A percentile compares a stretch with the other conserved stretches of the same genome.
These are phyloP conservation scores for Tothia fuscella DNA, from an alignment of 2,329 filamentous ascomycete genomes.

Conservation along the genomic window DNA sequence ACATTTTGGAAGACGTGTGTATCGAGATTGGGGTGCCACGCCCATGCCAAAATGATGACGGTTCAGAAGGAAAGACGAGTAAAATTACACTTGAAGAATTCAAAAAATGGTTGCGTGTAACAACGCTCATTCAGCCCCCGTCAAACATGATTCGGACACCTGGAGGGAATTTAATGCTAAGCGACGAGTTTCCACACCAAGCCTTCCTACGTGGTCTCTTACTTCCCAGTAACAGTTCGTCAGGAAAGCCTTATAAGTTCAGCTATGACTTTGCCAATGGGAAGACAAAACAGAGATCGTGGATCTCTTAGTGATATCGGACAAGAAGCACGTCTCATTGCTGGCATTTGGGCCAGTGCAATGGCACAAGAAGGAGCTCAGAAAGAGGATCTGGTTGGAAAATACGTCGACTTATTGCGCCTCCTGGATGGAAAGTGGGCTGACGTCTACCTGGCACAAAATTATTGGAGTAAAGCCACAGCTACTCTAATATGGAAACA, in stretches of 20 bases:
- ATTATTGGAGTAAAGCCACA: neutral
- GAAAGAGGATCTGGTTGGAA: no score
- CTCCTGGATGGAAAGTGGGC: neutral
- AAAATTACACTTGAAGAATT: neutral
- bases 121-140: neutral
- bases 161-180: neutral
- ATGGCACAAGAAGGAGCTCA: neutral
- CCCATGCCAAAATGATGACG: no score
- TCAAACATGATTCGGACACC: neutral
- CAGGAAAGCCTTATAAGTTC: neutral
- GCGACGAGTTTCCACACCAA: neutral
- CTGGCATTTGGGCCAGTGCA: neutral
- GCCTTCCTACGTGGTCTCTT: neutral
- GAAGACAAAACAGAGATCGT: neutral
- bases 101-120: neutral
- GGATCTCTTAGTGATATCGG: neutral
- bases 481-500: neutral
- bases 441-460: neutral
- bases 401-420: neutral
- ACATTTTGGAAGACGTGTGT: neutral
- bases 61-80: neutral
- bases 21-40: neutral
- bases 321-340: neutral
- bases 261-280: neutral
- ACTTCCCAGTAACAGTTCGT: neutral